phyloP scores from a whole-genome alignment of 495 filamentous ascomycete species.

The Beverwykella pulmonaria region DNA sequence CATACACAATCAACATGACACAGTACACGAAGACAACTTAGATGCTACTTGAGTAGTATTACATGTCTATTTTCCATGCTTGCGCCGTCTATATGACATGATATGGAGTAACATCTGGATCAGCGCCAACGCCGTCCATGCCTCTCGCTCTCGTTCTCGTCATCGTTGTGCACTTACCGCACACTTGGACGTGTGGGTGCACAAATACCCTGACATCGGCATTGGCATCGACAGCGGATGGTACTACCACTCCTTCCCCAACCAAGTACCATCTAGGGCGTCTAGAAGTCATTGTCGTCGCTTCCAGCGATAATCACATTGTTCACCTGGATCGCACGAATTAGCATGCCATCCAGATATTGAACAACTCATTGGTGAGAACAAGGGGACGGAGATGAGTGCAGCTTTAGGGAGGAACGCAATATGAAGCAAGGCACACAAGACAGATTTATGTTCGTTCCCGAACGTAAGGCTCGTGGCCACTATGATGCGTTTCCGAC shows the following conservation, averaged over 20 bases:
- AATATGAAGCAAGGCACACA: neutral
- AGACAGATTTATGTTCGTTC: neutral
- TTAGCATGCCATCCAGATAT: slow-evolving; percentile 5
- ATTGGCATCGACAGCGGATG: neutral
- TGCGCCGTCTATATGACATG: neutral
- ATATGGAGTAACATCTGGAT: neutral
- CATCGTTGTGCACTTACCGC: neutral
- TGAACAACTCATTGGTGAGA: neutral
- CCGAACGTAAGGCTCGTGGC: slow-evolving; percentile 11
- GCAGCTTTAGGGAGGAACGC: slow-evolving; percentile 7
- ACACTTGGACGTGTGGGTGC: neutral
- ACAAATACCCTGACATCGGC: neutral
- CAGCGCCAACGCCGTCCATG: neutral
- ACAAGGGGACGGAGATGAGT: slow-evolving; percentile 12
- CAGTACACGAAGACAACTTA: neutral
- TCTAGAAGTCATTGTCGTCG: slow-evolving; percentile 88
- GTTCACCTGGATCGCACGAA: slow-evolving; percentile 57
- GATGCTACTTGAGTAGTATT: neutral
- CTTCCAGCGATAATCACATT: slow-evolving; percentile 95
- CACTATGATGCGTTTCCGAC: neutral
- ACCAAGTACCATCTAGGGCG: too few species aligned
- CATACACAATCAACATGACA: neutral
- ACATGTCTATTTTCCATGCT: neutral
- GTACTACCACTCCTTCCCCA: neutral
- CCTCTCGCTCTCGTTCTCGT: neutral